Base-by-base conservation (phyloP, 2,329 filamentous ascomycete species). In the Thelonectria discophora region DNA sequence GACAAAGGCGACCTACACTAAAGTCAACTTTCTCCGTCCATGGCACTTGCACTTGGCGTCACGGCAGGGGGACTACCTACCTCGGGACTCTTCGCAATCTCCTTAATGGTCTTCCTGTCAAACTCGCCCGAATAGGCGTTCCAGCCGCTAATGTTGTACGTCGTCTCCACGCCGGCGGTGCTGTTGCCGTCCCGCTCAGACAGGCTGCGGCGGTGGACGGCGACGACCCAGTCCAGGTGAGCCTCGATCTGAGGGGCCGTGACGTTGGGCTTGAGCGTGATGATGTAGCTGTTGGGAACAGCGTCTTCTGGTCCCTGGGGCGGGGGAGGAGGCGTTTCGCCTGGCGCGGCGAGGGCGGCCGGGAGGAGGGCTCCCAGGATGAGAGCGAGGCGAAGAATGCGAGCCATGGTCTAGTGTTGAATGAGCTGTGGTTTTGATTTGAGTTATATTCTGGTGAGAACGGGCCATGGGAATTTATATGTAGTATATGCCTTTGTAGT, bases 191-290 rank as follows among this genome's bases (percentile, higher is more conserved):
- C 79, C 17, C 83, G 79, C 73, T 82, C 82, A 69, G 73, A 76
- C 27, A 85, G 66, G 72, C 85, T 86, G 65, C 84, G 82, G 69
- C 81, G 83, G 70, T 82, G 79, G 52, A 88, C 74, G 47, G 81
- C 77, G 42, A 77, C 78, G 62, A 87, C 78, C 65, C 78, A 81
- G 49, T 75, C 71, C 66, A 85, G 73, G 70, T 87, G 82, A 49
- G 79, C 74, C 21, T 78, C 73, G 65, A 87, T 78, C 40, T 76
- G 77, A 15, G 76, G 76, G 20, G 79, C 74, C 39, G 73, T 75
- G 63, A 79, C 79, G 58, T 79, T 80, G 53, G 76, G 77, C 74
- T 88, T 85, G 76, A 88, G 87, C 53, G 88, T 86, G 43, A 89
- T 81, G 66, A 89, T 88, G 75, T 86, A 89, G 60, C 71, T 74